phyloP scores from a whole-genome alignment of 2,329 filamentous ascomycete genomes.

The Colletotrichum sp. region DNA sequence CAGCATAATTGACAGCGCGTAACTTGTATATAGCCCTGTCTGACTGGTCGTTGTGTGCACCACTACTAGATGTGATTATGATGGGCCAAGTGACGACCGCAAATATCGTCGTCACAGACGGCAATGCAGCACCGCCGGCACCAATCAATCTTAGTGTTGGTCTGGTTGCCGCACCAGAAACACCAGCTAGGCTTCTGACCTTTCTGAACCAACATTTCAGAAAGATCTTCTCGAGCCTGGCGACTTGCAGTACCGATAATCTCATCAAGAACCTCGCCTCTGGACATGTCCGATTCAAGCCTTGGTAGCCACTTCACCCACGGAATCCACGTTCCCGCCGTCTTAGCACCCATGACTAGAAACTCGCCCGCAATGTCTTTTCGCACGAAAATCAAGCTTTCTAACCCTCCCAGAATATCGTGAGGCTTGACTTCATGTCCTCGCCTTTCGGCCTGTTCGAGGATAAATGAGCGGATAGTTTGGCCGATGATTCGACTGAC shows the following conservation, averaged over 20 bases:
- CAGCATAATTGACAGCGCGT: neutral
- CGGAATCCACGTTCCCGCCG: constrained; percentile 11
- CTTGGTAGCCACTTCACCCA: constrained; percentile 20
- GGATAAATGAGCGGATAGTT: neutral
- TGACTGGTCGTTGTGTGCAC: neutral
- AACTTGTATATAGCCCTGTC: neutral
- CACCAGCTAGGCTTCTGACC: constrained; percentile 12
- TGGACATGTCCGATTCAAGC: constrained; percentile 16
- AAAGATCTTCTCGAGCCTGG: neutral
- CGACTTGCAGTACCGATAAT: neutral
- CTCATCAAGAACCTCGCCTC: neutral
- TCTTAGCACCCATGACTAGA: constrained; percentile 12
- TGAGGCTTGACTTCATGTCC: neutral
- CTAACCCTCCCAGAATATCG: constrained; percentile 5
- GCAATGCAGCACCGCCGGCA: constrained; percentile 15
- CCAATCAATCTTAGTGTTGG: neutral
- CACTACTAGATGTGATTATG: neutral
- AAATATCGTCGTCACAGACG: neutral
- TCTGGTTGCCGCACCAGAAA: constrained; percentile 12
- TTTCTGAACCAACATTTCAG: neutral
- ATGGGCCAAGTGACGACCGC: neutral
- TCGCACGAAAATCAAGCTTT: constrained; percentile 6
- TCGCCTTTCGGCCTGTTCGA: neutral
- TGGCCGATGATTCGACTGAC: constrained; percentile 7
- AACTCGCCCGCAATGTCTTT: constrained; percentile 14